A percentile compares a stretch with the other conserved stretches of the same genome.
These are phyloP conservation scores for Blepharisma stoltei DNA, from an alignment of 73 alveolate genomes.

Conservation along the genomic window DNA sequence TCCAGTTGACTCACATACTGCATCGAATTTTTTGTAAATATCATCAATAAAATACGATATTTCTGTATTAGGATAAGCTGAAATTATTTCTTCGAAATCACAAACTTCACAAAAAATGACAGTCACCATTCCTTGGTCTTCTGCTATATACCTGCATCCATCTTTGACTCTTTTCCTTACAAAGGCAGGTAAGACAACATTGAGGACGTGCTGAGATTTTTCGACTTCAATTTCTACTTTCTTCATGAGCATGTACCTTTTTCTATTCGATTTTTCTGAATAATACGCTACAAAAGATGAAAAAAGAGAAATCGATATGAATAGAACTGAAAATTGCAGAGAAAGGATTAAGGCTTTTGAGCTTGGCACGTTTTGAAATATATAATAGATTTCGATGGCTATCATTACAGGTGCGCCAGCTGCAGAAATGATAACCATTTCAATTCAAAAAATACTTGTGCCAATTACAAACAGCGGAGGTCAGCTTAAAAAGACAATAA, in stretches of 20 bases:
- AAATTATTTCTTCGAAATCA: constrained; percentile 57
- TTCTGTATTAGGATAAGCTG: constrained; percentile 43
- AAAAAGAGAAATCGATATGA: background rate
- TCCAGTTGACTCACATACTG: constrained; percentile 40
- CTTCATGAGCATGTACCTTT: background rate
- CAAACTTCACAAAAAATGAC: constrained; percentile 53
- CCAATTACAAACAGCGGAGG: too few relatives aligned
- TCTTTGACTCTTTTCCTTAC: constrained; percentile 23
- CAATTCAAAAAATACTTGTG: too few relatives aligned
- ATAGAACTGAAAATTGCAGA: background rate
- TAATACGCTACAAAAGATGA: background rate
- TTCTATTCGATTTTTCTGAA: background rate
- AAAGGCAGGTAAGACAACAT: constrained; percentile 8
- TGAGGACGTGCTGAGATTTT: background rate
- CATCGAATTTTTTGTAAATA: constrained; percentile 54
- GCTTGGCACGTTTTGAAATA: too few relatives aligned
- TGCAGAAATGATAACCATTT: too few relatives aligned
- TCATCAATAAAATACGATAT: constrained; percentile 53
- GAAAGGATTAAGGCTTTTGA: too few relatives aligned
- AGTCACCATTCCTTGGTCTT: constrained; percentile 38
- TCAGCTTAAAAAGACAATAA: too few relatives aligned
- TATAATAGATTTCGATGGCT: too few relatives aligned
- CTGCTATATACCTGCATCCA: background rate
- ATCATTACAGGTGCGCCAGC: too few relatives aligned
- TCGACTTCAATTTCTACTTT: constrained; percentile 27